A percentile compares a stretch with the other conserved stretches of the same genome.
Evolutionary conservation across 1,139 yeast genomes (phyloP).

Genomic region (Suhomyces anneliseae): DNA sequence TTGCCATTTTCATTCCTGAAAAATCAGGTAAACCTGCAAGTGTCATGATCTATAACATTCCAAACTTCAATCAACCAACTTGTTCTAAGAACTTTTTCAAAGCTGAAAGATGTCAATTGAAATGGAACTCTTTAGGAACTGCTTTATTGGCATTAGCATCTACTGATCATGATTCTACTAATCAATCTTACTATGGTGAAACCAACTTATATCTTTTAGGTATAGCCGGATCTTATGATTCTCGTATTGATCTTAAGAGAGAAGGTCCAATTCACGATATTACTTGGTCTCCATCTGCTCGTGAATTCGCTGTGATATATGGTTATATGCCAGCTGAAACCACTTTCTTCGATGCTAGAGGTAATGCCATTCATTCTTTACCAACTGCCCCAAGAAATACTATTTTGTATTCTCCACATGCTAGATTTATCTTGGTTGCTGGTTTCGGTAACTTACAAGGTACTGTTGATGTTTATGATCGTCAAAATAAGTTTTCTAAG

Average conservation of each 20-base stretch:
- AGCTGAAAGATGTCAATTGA: constrained; percentile 89
- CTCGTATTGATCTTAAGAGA: constrained; percentile 80
- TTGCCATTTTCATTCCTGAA: constrained; percentile 90
- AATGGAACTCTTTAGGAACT: constrained; percentile 94
- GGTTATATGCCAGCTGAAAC: constrained; percentile 98
- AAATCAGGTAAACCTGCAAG: constrained; percentile 82
- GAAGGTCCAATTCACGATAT: constrained; percentile 98
- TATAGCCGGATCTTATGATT: constrained; percentile 88
- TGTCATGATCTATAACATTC: constrained; percentile 78
- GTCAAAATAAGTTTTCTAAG: constrained; percentile 81
- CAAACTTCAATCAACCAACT: constrained; percentile 75
- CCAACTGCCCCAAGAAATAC: constrained; percentile 91
- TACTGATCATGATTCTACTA: constrained; percentile 92
- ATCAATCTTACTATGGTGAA: constrained; percentile 96
- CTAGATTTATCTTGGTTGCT: constrained; percentile 85
- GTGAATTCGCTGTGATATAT: constrained; percentile 95
- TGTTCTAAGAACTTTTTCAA: constrained; percentile 89
- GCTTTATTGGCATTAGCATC: constrained; percentile 91
- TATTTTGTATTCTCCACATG: constrained; percentile 90
- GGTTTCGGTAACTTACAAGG: constrained; percentile 99
- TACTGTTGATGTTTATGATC: constrained; percentile 90
- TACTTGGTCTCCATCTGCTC: constrained; percentile 94
- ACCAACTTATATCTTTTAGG: constrained; percentile 88
- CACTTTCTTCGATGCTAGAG: constrained; percentile 92
- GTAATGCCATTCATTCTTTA: constrained; percentile 79